Evolutionary conservation across 1,284 basidiomycete genomes (phyloP).

Genomic region (Coniophora puteana): DNA sequence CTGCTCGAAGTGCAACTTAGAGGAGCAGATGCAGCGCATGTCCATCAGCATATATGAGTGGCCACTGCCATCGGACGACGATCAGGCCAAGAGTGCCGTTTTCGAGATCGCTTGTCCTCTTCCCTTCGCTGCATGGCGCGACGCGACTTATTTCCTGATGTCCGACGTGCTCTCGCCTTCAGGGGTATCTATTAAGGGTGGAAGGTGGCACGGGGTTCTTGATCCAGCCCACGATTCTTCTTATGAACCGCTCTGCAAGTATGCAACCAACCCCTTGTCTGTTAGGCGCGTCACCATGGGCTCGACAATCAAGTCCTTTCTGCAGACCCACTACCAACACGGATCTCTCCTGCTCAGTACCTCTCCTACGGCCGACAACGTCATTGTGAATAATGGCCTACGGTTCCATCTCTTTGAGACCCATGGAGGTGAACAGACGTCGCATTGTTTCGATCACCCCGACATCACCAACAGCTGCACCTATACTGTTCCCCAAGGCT

Average conservation of each 20-base stretch:
- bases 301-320: conserved; percentile 39
- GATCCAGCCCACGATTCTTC: too few relatives aligned
- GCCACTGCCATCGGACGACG: conserved; percentile 36
- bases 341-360: conserved; percentile 27
- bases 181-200: background rate
- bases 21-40: conserved; percentile 19
- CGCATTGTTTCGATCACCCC: conserved; percentile 9
- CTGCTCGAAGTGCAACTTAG: conserved; percentile 33
- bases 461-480: conserved; percentile 25
- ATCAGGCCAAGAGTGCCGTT: conserved; percentile 27
- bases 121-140: conserved; percentile 41
- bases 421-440: conserved; percentile 8
- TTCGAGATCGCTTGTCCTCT: conserved; percentile 44
- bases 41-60: conserved; percentile 41
- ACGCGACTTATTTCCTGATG: conserved; percentile 35
- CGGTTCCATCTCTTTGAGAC: conserved; percentile 19
- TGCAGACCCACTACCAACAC: conserved; percentile 31
- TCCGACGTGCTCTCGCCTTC: conserved; percentile 25
- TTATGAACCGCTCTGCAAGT: too few relatives aligned
- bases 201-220: too few relatives aligned
- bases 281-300: conserved; percentile 35
- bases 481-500: conserved; percentile 22
- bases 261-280: too few relatives aligned
- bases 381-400: conserved; percentile 35
- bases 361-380: conserved; percentile 7